Evolutionary conservation across 257 asterid species (phyloP).

Genomic region (Petrea volubilis): DNA sequence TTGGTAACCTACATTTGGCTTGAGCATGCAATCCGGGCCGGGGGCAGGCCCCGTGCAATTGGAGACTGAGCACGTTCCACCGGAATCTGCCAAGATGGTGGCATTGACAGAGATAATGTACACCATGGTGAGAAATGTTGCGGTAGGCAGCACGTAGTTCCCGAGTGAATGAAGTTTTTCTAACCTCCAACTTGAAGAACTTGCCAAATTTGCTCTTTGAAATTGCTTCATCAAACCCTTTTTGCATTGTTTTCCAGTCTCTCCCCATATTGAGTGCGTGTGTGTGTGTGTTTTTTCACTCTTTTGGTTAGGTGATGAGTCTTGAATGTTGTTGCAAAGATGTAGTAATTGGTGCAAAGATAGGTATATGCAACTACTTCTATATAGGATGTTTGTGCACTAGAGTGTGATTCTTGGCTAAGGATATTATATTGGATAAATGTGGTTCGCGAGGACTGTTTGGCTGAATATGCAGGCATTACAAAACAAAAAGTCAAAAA

Average conservation of each 20-base stretch:
- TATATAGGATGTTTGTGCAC: slow-evolving; percentile 9
- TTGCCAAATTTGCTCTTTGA: slow-evolving; percentile 55
- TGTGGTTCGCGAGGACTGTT: slow-evolving; percentile 28
- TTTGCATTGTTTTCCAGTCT: slow-evolving; percentile 43
- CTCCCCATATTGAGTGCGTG: slow-evolving; percentile 36
- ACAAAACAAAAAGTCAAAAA: slow-evolving; percentile 26
- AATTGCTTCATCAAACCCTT: slow-evolving; percentile 40
- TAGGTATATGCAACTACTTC: background rate
- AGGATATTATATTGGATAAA: slow-evolving; percentile 12
- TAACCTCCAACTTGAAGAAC: slow-evolving; percentile 59
- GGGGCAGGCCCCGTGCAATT: slow-evolving; percentile 39
- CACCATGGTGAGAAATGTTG: slow-evolving; percentile 83
- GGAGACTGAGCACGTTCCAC: slow-evolving; percentile 56
- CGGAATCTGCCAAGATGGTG: slow-evolving; percentile 68
- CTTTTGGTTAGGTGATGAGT: background rate
- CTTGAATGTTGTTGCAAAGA: slow-evolving; percentile 6
- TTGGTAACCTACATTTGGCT: slow-evolving; percentile 56
- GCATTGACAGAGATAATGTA: slow-evolving; percentile 75
- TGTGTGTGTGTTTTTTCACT: background rate
- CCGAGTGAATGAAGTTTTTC: slow-evolving; percentile 48
- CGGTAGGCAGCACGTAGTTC: slow-evolving; percentile 75
- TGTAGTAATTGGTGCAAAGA: background rate
- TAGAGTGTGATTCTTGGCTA: slow-evolving; percentile 6
- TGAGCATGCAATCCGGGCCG: slow-evolving; percentile 40
- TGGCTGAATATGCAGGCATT: slow-evolving; percentile 37